Evolutionary conservation across 139 green algal species (phyloP), one percentile per base, ranked within the genome.

Genomic region (Desmodesmus armatus): DNA sequence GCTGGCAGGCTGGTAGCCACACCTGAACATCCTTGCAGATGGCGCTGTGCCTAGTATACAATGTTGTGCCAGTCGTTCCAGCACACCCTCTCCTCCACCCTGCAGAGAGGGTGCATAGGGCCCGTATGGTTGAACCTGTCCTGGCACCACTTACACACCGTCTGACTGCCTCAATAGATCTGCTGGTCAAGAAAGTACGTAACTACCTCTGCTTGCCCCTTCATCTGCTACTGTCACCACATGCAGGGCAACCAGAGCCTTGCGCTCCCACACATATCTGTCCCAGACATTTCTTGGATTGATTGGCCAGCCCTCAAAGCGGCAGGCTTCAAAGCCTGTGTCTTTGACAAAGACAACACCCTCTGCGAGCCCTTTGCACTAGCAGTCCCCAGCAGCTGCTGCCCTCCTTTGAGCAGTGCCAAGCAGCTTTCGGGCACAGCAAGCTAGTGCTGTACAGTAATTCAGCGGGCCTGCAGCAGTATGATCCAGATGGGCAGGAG

Each of bases 331-430:
- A 86, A 92, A 58, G 95, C 89, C 11, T 90, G 90, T 40, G 88
- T 98, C 0, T 97, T 98, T 87, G 96, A 99, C 89, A 99, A 99
- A 88, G 96, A 99, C 92, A 98, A 99, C 94, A 99, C 96, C 1
- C 85, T 99, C 1, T 97, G 94, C 33, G 69, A 86, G 72, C 96
- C 96, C 0, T 99, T 97, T 85, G 76, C 72, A 17, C 39, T 93
- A 7, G 63, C 88, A 37, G 88, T 93, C 66, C 88, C 2, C 82
- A 82, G 6, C 25, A 23, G 27, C 78, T 90, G 82, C 37, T n/a
- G 27, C 23, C 37, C 19, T 83, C 89, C 0, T 86, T 98, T 80
- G 72, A 82, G 27, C 43, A 75, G 6, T 97, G 93, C 85, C 82
- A 85, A 29, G 17, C 31, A 0, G 89, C 78, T 0, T 98, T 98